Evolutionary conservation across 768 basidiomycete species (phyloP), one percentile per base, ranked within the genome.

Genomic region (Mycena chlorophos): DNA sequence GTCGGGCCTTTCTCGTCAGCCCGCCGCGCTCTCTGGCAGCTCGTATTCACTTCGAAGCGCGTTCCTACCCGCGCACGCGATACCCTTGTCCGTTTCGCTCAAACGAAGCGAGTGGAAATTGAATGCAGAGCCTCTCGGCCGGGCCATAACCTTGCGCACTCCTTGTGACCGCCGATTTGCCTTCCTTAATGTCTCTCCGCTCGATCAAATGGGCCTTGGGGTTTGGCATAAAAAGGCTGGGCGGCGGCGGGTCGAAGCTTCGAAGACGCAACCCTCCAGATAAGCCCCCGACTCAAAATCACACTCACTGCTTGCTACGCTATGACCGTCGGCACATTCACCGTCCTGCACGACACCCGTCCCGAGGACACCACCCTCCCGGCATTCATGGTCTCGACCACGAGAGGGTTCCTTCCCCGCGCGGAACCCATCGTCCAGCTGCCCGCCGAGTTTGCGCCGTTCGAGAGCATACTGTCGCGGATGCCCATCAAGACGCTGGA

Each of bases 401-500:
- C 56, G 16, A 54, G 65, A 23, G 66, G 66, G 6, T 67, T 67
- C 52, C 58, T 67, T 0, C 66, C 66, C 2, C 52, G 64, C n/a
- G 51, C 56, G n/a, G 68, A 72, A 52, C 71, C 69, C 17, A 53
- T 69, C 39, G 49, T 48, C 17, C 17, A 54, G 20, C 65, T 72
- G 2, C 69, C 69, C 5, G 14, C 60, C 13, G 63, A 59, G 28
- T 72, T 72, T 48, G 53, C 55, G 13, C 23, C 58, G 4, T 56
- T 72, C 40, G 69, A 69, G 39, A 65, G 63, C 5, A 57, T 72
- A 29, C 63, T 72, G 16, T 28, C 60, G 23, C 65, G 69, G 29
- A 69, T 71, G 67, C 66, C 71, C n/a, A 66, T 72, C 55, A 63
- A 62, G 49, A 62, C 51, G 6, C 58, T 65, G 26, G 60, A 68